A percentile compares a stretch with the other conserved stretches of the same genome.
Conservation (phyloP, 2,329 filamentous ascomycete species). For the Lachnellula hyalina region DNA sequence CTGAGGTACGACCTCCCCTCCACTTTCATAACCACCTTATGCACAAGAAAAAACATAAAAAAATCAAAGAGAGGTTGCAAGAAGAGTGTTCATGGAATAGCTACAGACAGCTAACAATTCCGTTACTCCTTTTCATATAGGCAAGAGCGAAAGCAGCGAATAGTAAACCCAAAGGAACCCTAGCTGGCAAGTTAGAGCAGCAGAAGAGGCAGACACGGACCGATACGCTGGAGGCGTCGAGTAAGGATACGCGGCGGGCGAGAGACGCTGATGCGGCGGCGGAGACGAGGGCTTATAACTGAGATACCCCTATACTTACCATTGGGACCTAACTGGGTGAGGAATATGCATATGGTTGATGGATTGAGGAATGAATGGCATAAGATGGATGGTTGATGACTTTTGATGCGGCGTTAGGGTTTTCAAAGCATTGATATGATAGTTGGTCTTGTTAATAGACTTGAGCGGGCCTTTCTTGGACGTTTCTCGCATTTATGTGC, state of each 20-base stretch:
- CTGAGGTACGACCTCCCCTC: conserved; percentile 59
- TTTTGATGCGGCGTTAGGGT: no score
- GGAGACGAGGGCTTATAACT: conserved; percentile 54
- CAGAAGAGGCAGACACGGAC: conserved; percentile 70
- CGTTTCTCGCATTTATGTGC: no score
- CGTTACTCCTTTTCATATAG: conserved; percentile 37
- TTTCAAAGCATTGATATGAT: no score
- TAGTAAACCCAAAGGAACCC: conserved; percentile 54
- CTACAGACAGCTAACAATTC: no score
- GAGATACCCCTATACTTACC: conserved; percentile 11
- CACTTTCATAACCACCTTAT: no score
- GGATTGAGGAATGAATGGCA: neutral
- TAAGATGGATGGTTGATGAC: no score
- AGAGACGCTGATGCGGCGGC: conserved; percentile 63
- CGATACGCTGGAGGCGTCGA: conserved; percentile 63
- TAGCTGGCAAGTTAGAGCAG: conserved; percentile 63
- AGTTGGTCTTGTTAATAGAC: no score
- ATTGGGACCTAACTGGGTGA: neutral
- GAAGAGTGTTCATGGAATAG: conserved; percentile 2
- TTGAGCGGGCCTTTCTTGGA: no score
- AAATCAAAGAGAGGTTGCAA: neutral
- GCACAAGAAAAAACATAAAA: neutral
- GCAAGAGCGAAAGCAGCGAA: conserved; percentile 58
- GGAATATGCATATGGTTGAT: neutral
- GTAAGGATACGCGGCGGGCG: conserved; percentile 52